Conservation (phyloP, 2,329 filamentous ascomycete species). For the Anisogramma anomala region DNA sequence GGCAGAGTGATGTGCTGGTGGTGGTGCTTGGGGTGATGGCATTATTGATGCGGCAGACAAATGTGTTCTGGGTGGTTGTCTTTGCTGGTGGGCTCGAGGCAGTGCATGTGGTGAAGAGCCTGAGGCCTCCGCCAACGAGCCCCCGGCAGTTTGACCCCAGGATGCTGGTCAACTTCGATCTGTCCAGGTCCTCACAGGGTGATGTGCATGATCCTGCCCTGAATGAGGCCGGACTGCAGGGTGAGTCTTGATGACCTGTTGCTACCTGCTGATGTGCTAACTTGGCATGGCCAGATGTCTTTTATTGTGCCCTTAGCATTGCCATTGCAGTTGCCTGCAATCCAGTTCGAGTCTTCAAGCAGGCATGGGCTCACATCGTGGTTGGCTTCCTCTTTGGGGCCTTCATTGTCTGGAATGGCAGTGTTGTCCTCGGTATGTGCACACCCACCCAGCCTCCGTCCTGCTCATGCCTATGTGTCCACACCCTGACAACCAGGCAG, state of each 20-base stretch:
- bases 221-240: conserved; percentile 35
- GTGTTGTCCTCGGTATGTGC: conserved; percentile 73
- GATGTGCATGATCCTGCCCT: conserved; percentile 45
- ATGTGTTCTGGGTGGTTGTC: conserved; percentile 87
- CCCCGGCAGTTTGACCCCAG: conserved; percentile 20
- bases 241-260: conserved; percentile 25
- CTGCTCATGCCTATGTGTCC: not conserved
- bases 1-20: conserved; percentile 31
- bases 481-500: conserved; percentile 32
- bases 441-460: not conserved
- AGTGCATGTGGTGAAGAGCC: conserved; percentile 37
- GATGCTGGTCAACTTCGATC: conserved; percentile 27
- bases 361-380: conserved; percentile 47
- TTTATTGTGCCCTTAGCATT: conserved; percentile 52
- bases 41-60: conserved; percentile 80
- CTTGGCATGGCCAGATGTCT: conserved; percentile 32
- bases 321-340: conserved; percentile 44
- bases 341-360: conserved; percentile 31
- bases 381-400: conserved; percentile 55
- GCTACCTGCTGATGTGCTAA: conserved; percentile 23
- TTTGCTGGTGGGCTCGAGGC: conserved; percentile 56
- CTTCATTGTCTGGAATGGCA: conserved; percentile 79
- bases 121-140: conserved; percentile 24
- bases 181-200: conserved; percentile 35
- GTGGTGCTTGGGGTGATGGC: conserved; percentile 51